Evolutionary conservation across 73 alveolate genomes (phyloP).

Genomic region (Effrenium voratum): DNA sequence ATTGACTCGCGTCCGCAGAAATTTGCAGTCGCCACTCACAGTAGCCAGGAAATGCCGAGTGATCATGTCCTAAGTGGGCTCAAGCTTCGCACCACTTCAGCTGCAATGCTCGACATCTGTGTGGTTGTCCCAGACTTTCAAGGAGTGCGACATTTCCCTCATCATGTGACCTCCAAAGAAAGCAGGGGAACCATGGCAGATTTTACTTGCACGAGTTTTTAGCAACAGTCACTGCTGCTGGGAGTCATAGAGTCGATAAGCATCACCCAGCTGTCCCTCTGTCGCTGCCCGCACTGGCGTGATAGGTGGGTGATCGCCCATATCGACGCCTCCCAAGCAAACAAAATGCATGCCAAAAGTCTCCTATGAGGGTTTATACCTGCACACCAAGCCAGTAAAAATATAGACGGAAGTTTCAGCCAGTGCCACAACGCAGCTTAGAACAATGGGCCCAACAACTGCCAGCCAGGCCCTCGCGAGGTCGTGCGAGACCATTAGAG

Average conservation of each 20-base stretch:
- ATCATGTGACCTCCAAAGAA: no score
- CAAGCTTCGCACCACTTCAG: background rate
- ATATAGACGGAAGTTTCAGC: no score
- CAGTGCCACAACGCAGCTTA: background rate
- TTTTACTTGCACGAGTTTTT: no score
- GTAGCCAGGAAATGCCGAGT: conserved; percentile 99
- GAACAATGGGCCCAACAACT: background rate
- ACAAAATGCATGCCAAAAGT: background rate
- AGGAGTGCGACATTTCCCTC: no score
- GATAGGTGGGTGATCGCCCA: conserved; percentile 99
- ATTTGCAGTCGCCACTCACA: conserved; percentile 98
- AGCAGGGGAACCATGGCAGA: no score
- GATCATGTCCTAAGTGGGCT: conserved; percentile 94
- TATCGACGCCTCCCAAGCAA: conserved; percentile 95
- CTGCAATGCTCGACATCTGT: background rate
- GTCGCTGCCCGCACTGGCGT: conserved; percentile 99
- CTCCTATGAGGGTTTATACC: no score
- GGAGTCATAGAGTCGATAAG: conserved; percentile 94
- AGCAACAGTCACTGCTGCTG: no score
- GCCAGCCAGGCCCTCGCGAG: conserved; percentile 50
- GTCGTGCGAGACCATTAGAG: conserved; percentile 54
- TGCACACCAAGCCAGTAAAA: background rate
- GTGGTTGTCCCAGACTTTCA: no score
- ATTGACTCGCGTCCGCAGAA: conserved; percentile 96
- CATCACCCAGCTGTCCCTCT: conserved; percentile 95